Conservation (phyloP, 208 protist species). For the Trypanosoma scelopori region DNA sequence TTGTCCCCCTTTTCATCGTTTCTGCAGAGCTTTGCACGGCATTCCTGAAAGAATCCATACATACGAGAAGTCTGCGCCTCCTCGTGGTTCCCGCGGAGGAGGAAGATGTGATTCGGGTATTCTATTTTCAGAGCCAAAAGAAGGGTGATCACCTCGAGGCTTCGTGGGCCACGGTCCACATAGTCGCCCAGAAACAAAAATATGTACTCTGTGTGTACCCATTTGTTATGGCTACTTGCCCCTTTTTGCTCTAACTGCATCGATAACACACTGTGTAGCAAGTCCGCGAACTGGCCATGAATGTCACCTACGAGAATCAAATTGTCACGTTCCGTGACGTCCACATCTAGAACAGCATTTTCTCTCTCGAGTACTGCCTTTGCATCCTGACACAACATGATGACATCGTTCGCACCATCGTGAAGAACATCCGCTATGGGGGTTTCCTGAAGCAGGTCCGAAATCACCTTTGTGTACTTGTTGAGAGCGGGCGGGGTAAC, state of each 20-base stretch:
- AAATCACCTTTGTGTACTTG: slow-evolving; percentile 70
- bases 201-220: slow-evolving; percentile 31
- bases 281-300: slow-evolving; percentile 84
- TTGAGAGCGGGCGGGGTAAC: slow-evolving; percentile 37
- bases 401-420: slow-evolving; percentile 45
- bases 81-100: slow-evolving; percentile 92
- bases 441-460: slow-evolving; percentile 54
- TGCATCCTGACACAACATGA: slow-evolving; percentile 54
- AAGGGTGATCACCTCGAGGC: slow-evolving; percentile 81
- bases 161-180: slow-evolving; percentile 93
- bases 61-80: slow-evolving; percentile 81
- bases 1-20: slow-evolving; percentile 11
- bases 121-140: slow-evolving; percentile 84
- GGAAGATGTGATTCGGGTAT: slow-evolving; percentile 83
- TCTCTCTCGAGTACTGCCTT: slow-evolving; percentile 45
- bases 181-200: slow-evolving; percentile 98
- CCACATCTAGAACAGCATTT: slow-evolving; percentile 51
- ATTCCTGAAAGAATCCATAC: slow-evolving; percentile 86
- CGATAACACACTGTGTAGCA: slow-evolving; percentile 60
- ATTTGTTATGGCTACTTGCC: slow-evolving; percentile 6
- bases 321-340: slow-evolving; percentile 44
- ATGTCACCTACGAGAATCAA: slow-evolving; percentile 86
- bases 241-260: slow-evolving; percentile 56
- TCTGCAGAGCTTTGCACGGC: slow-evolving; percentile 52
- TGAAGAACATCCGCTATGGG: slow-evolving; percentile 63